Percentiles rank a stretch among this genome's conserved stretches.
Evolutionary conservation across 2,329 filamentous ascomycete species (phyloP).

Genomic region (Davidsoniella eucalypti): DNA sequence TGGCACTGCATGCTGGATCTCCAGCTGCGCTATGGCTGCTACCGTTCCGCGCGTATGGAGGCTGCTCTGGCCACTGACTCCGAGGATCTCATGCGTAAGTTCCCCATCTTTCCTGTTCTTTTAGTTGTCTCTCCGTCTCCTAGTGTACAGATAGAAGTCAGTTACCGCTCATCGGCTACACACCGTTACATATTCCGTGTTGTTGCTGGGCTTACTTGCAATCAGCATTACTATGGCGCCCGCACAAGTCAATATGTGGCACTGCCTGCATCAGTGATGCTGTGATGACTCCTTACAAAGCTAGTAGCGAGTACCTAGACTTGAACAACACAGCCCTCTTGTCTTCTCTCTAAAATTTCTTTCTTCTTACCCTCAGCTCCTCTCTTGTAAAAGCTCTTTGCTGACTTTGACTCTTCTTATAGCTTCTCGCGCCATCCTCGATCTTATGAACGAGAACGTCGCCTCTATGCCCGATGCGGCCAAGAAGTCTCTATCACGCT

Average conservation of each 20-base stretch:
- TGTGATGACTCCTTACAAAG: too few relatives aligned
- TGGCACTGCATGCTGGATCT: constrained; percentile 34
- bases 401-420: neutral
- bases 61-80: constrained; percentile 27
- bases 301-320: too few relatives aligned
- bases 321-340: too few relatives aligned
- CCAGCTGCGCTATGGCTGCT: constrained; percentile 30
- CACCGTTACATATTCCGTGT: too few relatives aligned
- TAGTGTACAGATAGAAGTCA: neutral
- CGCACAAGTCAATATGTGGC: too few relatives aligned
- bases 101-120: neutral
- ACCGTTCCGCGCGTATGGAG: constrained; percentile 32
- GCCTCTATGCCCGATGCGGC: constrained; percentile 16
- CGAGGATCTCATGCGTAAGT: constrained; percentile 29
- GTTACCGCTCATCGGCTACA: neutral
- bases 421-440: constrained; percentile 16
- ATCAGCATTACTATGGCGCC: neutral
- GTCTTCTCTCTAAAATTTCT: too few relatives aligned
- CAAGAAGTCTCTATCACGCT: constrained; percentile 14
- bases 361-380: too few relatives aligned
- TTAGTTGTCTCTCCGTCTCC: neutral
- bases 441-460: constrained; percentile 16
- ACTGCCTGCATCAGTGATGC: too few relatives aligned
- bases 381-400: neutral
- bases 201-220: neutral